phyloP scores from a whole-genome alignment of 2,329 filamentous ascomycete species.

The Piedraia hortae region DNA sequence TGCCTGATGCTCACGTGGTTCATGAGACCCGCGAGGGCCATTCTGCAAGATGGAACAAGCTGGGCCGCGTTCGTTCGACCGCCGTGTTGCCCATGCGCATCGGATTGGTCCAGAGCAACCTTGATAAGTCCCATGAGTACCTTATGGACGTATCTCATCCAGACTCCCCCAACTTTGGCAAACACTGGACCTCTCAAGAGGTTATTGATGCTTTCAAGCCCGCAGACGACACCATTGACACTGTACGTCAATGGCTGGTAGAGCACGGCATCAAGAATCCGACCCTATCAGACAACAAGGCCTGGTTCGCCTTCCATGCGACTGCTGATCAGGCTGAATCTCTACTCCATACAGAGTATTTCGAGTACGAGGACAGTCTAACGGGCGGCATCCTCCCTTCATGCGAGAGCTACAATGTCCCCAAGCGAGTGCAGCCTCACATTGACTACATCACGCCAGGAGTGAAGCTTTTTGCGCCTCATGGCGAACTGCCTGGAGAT shows the following conservation, averaged over 20 bases:
- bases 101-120: conserved; percentile 4
- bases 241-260: conserved; percentile 2
- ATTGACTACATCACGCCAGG: conserved; percentile 30
- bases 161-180: conserved; percentile 3
- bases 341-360: conserved; percentile 23
- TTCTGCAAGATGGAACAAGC: conserved; percentile 10
- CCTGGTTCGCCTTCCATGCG: conserved; percentile 20
- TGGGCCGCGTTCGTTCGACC: conserved; percentile 9
- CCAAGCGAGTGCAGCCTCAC: conserved; percentile 19
- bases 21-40: conserved; percentile 9
- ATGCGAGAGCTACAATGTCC: conserved; percentile 20
- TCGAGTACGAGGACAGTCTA: conserved; percentile 28
- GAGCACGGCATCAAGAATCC: conserved; percentile 11
- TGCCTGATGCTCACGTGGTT: conserved; percentile 5
- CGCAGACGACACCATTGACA: conserved; percentile 5
- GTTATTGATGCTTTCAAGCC: conserved; percentile 9
- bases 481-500: neutral
- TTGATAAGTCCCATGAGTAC: conserved; percentile 3
- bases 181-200: conserved; percentile 6
- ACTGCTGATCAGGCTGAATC: conserved; percentile 14
- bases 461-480: conserved; percentile 17
- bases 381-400: conserved; percentile 10
- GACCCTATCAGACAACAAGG: conserved; percentile 10
- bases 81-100: conserved; percentile 6
- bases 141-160: conserved; percentile 5